Evolutionary conservation across 1,284 basidiomycete species (phyloP).

Genomic region (Ganoderma sinense): DNA sequence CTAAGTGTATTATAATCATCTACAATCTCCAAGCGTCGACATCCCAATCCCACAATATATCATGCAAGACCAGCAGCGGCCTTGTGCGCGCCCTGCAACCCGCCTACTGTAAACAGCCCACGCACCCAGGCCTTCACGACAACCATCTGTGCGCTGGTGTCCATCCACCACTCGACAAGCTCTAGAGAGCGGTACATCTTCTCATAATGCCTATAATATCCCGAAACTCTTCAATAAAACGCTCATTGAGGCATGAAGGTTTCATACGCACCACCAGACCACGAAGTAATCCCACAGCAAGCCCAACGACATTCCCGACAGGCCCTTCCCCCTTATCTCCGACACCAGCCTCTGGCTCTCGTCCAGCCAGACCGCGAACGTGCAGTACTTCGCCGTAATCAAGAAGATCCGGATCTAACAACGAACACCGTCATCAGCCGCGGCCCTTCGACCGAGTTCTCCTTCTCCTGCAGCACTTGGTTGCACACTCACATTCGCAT

Average conservation of each 20-base stretch:
- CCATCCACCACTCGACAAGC: slow-evolving; percentile 69
- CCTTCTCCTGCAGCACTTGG: background rate
- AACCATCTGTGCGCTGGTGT: slow-evolving; percentile 67
- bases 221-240: slow-evolving; percentile 12
- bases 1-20: slow-evolving; percentile 21
- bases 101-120: slow-evolving; percentile 60
- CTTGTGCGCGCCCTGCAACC: slow-evolving; percentile 68
- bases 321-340: slow-evolving; percentile 55
- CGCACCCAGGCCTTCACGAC: slow-evolving; percentile 72
- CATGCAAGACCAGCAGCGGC: slow-evolving; percentile 72
- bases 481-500: slow-evolving; percentile 62
- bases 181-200: slow-evolving; percentile 58
- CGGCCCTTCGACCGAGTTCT: background rate
- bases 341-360: slow-evolving; percentile 66
- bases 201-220: slow-evolving; percentile 61
- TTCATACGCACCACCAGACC: slow-evolving; percentile 67
- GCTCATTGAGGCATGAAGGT: background rate
- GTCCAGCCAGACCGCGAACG: slow-evolving; percentile 84
- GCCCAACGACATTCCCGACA: slow-evolving; percentile 52
- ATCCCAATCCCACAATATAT: background rate
- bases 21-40: background rate
- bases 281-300: slow-evolving; percentile 62
- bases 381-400: slow-evolving; percentile 92
- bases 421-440: slow-evolving; percentile 3
- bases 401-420: slow-evolving; percentile 84